Evolutionary conservation across 2,329 filamentous ascomycete genomes (phyloP).

Genomic region (Colletotrichum phormii): DNA sequence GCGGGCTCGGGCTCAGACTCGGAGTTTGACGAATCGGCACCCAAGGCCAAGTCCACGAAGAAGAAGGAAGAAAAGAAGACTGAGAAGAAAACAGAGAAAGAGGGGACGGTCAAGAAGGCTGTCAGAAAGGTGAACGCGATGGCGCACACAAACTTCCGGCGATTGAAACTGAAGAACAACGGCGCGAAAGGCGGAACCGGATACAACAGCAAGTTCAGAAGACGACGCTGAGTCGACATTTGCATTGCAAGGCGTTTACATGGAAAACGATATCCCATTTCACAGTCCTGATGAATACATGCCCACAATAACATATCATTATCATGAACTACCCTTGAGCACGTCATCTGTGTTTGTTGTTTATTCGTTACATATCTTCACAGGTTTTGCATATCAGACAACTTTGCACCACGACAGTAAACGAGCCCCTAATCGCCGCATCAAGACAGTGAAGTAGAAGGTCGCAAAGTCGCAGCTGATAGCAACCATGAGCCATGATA

Average conservation of each 20-base stretch:
- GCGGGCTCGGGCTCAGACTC: conserved; percentile 51
- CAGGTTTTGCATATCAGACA: too few relatives aligned
- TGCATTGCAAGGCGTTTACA: conserved; percentile 13
- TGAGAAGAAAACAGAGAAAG: conserved; percentile 48
- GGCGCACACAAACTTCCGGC: conserved; percentile 75
- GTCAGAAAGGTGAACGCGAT: conserved; percentile 72
- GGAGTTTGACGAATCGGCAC: conserved; percentile 45
- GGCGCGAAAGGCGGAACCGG: conserved; percentile 72
- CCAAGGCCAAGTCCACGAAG: conserved; percentile 41
- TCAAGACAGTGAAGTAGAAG: conserved; percentile 21
- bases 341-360: background rate
- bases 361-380: background rate
- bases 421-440: background rate
- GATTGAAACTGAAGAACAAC: conserved; percentile 71
- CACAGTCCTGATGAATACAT: conserved; percentile 22
- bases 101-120: conserved; percentile 61
- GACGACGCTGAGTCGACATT: conserved; percentile 51
- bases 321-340: background rate
- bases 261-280: conserved; percentile 19
- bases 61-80: conserved; percentile 39
- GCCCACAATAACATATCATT: conserved; percentile 17
- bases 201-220: conserved; percentile 68
- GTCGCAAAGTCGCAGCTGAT: conserved; percentile 36
- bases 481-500: conserved; percentile 35
- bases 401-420: background rate